Conservation (phyloP, 257 asterid genomes). For the Primulina eburnea region DNA sequence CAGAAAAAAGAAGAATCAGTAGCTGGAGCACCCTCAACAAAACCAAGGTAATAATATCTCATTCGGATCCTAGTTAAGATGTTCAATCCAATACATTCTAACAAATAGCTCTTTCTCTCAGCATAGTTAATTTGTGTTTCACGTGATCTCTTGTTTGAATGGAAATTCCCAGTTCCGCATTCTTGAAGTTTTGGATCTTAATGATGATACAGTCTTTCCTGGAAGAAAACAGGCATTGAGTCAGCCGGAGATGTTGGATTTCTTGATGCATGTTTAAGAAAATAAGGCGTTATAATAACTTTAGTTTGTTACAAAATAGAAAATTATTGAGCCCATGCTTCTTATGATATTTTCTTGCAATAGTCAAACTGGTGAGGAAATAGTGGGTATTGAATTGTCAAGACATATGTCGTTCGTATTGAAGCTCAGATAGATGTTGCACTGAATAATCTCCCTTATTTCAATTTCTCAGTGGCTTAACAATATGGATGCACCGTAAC, state of each 20-base stretch:
- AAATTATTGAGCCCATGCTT: not conserved
- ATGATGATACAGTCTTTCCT: not conserved
- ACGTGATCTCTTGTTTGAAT: not conserved
- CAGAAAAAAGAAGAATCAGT: slow-evolving; percentile 63
- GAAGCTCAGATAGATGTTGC: no score
- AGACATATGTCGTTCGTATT: no score
- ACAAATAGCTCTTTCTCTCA: not conserved
- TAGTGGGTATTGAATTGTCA: not conserved
- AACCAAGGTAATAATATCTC: slow-evolving; percentile 45
- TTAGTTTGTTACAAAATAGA: not conserved
- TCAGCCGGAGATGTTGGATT: slow-evolving; percentile 2
- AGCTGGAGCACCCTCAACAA: slow-evolving; percentile 36
- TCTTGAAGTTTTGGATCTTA: not conserved
- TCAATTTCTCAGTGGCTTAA: no score
- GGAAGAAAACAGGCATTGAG: not conserved
- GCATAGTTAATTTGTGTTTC: not conserved
- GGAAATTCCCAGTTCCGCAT: not conserved
- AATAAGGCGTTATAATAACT: not conserved
- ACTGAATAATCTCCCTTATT: no score
- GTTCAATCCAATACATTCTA: not conserved
- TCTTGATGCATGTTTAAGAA: slow-evolving; percentile 9
- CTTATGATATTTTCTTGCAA: slow-evolving; percentile 7
- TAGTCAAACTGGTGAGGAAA: not conserved
- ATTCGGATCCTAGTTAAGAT: not conserved
- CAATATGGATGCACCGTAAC: no score